Evolutionary conservation across 2,329 filamentous ascomycete species (phyloP), one percentile per base, ranked within the genome.

Genomic region (Talaromyces sp.): DNA sequence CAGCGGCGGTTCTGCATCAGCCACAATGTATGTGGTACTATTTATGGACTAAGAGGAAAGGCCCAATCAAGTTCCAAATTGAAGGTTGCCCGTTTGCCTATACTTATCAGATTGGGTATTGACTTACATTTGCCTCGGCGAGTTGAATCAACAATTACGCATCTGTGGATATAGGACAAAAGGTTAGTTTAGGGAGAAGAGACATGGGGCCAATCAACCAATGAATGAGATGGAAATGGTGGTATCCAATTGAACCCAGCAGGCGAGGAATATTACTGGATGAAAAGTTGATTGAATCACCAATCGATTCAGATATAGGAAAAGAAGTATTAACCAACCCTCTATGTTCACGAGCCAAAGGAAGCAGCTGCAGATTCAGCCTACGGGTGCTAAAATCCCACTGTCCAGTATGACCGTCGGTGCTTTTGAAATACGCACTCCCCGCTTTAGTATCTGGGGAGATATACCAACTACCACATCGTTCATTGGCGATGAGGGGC

Each of bases 391-490:
- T 96, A 68, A 97, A 96, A 56, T 86, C 84, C 94, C 94, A 99
- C 66, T 95, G 86, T 8, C 90, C 87, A 47, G 86, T 86, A 71
- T 99, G 94, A 1, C 94, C 94, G 75, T 99, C 94, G 2, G 94
- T 99, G 74, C 90, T 96, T 80, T 99, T 99, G 76, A 97, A 99
- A 74, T 97, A 99, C 29, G 88, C 90, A 60, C 89, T 91, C 29
- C 84, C 89, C 1, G 69, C 75, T 72, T 93, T 94, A 22, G 66
- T 66, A 7, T 71, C 71, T 0, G 87, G 87, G 2, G 76, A 74
- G 22, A 97, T 88, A 70, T 97, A 97, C 94, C 94, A 99, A 73
- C 90, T 93, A 0, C 94, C 94, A 70, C 94, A 97, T 54, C 94
- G 84, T 77, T 97, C 92, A 68, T 99, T 99, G 27, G 93, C 91